Base-by-base conservation (phyloP, 768 basidiomycete species). In the Boletus subcaerulescens region DNA sequence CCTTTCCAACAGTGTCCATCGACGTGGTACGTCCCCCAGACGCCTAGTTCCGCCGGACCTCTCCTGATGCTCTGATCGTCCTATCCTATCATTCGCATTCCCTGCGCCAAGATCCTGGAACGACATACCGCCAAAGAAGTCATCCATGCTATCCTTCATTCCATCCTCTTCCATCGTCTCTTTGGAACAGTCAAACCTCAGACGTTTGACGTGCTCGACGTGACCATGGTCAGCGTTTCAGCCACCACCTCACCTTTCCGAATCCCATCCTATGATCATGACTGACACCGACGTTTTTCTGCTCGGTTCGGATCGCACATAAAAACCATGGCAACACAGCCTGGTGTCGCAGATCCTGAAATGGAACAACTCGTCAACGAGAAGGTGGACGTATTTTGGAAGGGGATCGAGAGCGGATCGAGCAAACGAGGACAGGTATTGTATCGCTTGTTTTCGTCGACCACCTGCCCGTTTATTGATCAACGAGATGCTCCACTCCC, bases 381-480 rank as follows among this genome's bases (percentile, higher is more conserved):
- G 22, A 91, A 89, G 62, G 89, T 92, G 4, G 87, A 89, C 53
- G 69, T 76, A 1, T 91, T 93, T 59, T 91, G 88, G 88, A 86
- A 82, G 57, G 87, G 78, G 1, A 78, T 93, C 31, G 90, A 93
- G 69, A 79, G 76, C 24, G 77, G 75, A 20, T 67, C 72, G 4
- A 80, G 75, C 55, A 88, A 88, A 64, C 78, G 81, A 24, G 90
- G 90, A 20, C 86, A 90, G 73, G 91, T 89, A 38, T 31, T 1
- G 10, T 43, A 13, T 14, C 8, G 1, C 7, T 53, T 22, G 33
- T 22, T 5, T 3, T 32, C 11, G 15, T 42, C 13, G 22, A 22
- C 18, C 13, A 7, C 12, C 15, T 48, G 39, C 20, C 22, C 7
- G 20, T n/a, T 3, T 42, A 29, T 33, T 36, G 7, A 48, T 35